Conservation (phyloP, 495 filamentous ascomycete species). For the Halenospora varia region DNA sequence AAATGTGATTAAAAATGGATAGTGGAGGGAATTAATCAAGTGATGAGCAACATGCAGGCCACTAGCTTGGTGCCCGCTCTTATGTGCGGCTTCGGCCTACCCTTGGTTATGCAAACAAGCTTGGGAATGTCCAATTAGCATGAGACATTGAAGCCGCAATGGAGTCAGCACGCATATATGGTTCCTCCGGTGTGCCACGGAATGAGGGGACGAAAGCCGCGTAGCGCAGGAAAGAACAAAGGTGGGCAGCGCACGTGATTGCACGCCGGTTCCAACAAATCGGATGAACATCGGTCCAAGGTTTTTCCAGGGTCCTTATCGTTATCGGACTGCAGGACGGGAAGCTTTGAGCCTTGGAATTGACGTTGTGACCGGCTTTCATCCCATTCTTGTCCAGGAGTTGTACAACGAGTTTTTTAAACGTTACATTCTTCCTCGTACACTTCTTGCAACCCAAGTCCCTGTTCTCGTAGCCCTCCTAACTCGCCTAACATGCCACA, state of each 20-base stretch:
- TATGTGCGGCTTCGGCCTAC: not conserved
- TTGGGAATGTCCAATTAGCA: not conserved
- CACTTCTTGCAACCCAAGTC: not conserved
- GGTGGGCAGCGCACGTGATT: too few relatives aligned
- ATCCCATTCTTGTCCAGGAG: not conserved
- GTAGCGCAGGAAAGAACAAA: too few relatives aligned
- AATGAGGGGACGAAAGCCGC: too few relatives aligned
- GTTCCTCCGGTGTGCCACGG: too few relatives aligned
- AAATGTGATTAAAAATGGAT: not conserved
- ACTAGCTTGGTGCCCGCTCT: not conserved
- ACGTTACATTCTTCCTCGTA: not conserved
- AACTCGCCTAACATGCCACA: conserved; percentile 21
- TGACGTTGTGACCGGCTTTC: too few relatives aligned
- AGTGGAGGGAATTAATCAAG: not conserved
- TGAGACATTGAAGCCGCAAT: not conserved
- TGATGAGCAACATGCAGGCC: not conserved
- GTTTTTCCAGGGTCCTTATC: not conserved
- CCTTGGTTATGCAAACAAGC: not conserved
- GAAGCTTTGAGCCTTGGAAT: too few relatives aligned
- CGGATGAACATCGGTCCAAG: not conserved
- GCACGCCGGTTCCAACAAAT: not conserved
- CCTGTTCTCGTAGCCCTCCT: too few relatives aligned
- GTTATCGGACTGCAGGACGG: not conserved
- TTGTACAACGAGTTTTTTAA: not conserved
- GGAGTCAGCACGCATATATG: too few relatives aligned